Evolutionary conservation across 2,329 filamentous ascomycete species (phyloP), one percentile per base, ranked within the genome.

Genomic region (Sporothrix euskadiensis): DNA sequence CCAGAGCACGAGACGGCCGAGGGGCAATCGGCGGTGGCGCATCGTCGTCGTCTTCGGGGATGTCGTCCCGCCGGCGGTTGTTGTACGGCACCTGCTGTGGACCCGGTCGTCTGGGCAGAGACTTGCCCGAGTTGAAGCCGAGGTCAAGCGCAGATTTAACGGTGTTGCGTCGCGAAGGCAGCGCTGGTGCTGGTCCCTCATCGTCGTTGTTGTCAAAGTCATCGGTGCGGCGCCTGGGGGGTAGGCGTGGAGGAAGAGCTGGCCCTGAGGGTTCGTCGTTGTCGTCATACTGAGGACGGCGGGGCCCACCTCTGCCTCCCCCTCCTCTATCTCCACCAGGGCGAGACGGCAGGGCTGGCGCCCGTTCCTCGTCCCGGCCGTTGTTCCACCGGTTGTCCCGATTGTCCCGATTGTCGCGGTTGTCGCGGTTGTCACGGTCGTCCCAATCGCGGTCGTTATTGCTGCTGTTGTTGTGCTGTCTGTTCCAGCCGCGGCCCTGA

Each of bases 161-260:
- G 5, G 83, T 83, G 0, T 85, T 80, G 61, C 83, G 82, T 41
- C 83, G 81, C 5, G 81, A 70, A 4, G 80, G 81, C 12, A 80
- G 76, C 4, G 78, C 56, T 83, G 87, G 78, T 85, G 89, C 22
- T 85, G 91, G 76, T 88, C 92, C 73, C 83, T 92, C 82, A 87
- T 91, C 72, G 22, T 78, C 77, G 12, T 77, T 74, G 49, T 35
- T 52, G n/a, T 69, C 14, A 30, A 19, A 16, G 14, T 61, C 30
- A 59, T 47, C 10, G 10, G 26, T 57, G 44, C 85, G 84, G 72
- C 85, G 82, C n/a, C 87, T 87, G 19, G 65, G 70, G 12, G 75
- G 74, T 22, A 75, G 74, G 3, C 74, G 75, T 3, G 75, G 73
- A 4, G 66, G 57, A 0, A 69, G 68, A 0, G 66, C 26, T 1